Conservation (phyloP, 176 grass and related monocot species). For the Triticum timopheevii region DNA sequence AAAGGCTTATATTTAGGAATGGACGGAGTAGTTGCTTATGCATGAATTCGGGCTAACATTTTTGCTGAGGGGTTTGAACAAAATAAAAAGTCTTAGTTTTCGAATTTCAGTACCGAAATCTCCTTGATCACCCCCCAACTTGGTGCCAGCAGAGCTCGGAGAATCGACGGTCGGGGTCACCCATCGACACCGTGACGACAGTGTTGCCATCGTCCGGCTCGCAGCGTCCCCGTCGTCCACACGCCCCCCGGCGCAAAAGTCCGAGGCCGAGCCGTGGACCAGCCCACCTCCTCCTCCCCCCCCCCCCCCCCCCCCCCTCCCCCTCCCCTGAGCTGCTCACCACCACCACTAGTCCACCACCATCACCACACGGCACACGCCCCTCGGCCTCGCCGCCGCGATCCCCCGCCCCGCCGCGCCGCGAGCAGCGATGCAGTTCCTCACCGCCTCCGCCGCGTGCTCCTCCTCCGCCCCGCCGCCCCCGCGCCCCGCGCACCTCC, state of each 20-base stretch:
- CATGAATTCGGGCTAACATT: no score
- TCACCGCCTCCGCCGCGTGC: constrained; percentile 13
- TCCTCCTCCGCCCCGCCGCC: constrained; percentile 4
- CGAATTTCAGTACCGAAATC: no score
- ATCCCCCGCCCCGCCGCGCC: background rate
- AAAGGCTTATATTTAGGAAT: no score
- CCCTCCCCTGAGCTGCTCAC: background rate
- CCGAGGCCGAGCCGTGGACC: constrained; percentile 28
- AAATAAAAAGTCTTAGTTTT: no score
- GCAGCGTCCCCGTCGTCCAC: constrained; percentile 18
- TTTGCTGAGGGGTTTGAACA: no score
- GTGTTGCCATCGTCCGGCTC: constrained; percentile 13
- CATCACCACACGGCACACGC: background rate
- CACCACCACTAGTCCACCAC: constrained; percentile 4
- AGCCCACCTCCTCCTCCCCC: background rate
- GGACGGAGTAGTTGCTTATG: no score
- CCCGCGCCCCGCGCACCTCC: constrained; percentile 14
- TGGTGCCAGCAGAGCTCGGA: background rate
- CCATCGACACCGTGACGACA: constrained; percentile 33
- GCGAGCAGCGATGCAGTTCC: constrained; percentile 35
- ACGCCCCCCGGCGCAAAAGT: constrained; percentile 11
- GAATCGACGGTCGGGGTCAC: background rate
- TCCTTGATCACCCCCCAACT: no score
- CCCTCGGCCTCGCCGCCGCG: background rate
- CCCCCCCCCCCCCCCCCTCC: background rate